Percentiles rank a stretch among this genome's conserved stretches.
Evolutionary conservation across 768 basidiomycete species (phyloP).

Genomic region (Leccinum subgranulosum): DNA sequence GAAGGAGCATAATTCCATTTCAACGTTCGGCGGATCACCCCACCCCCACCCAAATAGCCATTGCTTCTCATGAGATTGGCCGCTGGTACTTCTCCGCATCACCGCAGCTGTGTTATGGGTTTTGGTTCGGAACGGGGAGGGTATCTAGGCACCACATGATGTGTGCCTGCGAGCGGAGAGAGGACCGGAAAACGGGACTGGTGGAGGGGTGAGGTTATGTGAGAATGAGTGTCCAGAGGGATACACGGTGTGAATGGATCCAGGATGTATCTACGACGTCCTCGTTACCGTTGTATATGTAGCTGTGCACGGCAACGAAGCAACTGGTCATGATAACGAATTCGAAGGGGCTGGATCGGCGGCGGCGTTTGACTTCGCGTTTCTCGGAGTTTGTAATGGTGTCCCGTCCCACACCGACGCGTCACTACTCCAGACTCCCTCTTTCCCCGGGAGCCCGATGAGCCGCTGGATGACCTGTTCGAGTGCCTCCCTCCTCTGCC

Average conservation of each 20-base stretch:
- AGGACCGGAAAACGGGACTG: not conserved
- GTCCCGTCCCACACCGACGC: conserved; percentile 48
- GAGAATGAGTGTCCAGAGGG: not conserved
- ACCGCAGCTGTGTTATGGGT: too few species aligned
- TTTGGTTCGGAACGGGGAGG: too few species aligned
- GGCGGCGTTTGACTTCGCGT: not conserved
- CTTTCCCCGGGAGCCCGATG: conserved; percentile 49
- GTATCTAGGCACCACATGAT: too few species aligned
- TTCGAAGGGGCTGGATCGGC: not conserved
- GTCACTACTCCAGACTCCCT: conserved; percentile 57
- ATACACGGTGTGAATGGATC: not conserved
- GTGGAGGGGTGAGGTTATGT: not conserved
- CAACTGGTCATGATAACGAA: conserved; percentile 3
- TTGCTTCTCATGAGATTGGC: too few species aligned
- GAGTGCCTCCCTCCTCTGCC: conserved; percentile 59
- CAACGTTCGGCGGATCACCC: too few species aligned
- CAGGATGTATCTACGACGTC: not conserved
- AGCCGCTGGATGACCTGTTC: conserved; percentile 60
- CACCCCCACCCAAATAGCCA: too few species aligned
- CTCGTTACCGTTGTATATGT: not conserved
- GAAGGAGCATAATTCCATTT: too few species aligned
- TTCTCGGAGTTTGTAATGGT: conserved; percentile 47
- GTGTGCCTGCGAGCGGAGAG: not conserved
- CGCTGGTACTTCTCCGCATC: too few species aligned
- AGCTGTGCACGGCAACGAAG: not conserved